Evolutionary conservation across 306 rosid species (phyloP).

Genomic region (Pyrus pyrifolia): DNA sequence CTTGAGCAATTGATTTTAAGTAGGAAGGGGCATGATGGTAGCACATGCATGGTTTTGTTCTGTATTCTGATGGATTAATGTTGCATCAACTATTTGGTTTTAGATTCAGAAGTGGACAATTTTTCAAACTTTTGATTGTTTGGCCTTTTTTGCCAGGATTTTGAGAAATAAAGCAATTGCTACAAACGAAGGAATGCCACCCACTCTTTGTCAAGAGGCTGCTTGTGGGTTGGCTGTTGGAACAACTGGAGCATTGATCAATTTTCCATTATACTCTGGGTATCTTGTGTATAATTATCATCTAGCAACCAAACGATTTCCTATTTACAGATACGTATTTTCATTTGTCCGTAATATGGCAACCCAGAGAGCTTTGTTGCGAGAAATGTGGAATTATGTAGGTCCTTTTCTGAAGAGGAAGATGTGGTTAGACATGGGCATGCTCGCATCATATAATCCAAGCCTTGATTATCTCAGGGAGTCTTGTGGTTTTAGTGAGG

Average conservation of each 20-base stretch:
- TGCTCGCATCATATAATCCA: not conserved
- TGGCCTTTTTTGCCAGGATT: not conserved
- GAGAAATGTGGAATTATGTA: not conserved
- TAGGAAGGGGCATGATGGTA: not conserved
- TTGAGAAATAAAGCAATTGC: conserved; percentile 2
- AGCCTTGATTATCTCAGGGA: not conserved
- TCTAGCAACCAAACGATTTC: not conserved
- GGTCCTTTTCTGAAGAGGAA: not conserved
- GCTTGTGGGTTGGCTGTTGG: conserved; percentile 8
- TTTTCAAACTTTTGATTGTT: not conserved
- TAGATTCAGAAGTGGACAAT: not conserved
- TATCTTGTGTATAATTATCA: not conserved
- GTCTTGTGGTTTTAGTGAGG: not conserved
- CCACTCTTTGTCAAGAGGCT: not conserved
- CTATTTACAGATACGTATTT: not conserved
- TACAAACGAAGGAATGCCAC: conserved; percentile 3
- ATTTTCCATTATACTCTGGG: not conserved
- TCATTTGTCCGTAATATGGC: too few species aligned
- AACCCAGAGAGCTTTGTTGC: too few species aligned
- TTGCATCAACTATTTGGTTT: too few species aligned
- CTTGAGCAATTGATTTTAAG: not conserved
- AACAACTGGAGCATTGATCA: not conserved
- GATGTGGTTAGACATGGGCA: not conserved
- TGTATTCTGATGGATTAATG: too few species aligned
- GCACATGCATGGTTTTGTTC: too few species aligned